Evolutionary conservation across 768 basidiomycete genomes (phyloP).

Genomic region (Suillus lakei): DNA sequence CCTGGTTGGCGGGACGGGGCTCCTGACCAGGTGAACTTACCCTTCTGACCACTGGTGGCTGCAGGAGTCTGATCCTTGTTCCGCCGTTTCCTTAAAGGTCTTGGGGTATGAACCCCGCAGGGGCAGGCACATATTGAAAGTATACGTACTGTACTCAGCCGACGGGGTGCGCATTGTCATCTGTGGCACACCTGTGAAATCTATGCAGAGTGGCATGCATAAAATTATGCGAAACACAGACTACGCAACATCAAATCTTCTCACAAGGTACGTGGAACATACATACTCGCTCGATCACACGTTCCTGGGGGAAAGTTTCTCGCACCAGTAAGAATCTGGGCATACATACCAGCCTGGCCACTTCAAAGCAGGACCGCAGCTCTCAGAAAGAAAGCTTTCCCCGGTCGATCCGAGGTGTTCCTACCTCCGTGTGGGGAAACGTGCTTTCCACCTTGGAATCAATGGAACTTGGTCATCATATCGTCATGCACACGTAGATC

Average conservation of each 20-base stretch:
- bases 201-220: not conserved
- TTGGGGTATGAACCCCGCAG: not conserved
- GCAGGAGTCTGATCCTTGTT: not conserved
- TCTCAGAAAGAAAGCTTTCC: not conserved
- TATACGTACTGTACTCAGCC: not conserved
- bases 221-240: not conserved
- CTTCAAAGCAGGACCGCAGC: not conserved
- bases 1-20: not conserved
- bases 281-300: not conserved
- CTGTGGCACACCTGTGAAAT: not conserved
- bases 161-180: not conserved
- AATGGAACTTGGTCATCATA: not conserved
- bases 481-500: not conserved
- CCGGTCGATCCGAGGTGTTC: not conserved
- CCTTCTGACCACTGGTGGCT: not conserved
- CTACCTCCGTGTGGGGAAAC: not conserved
- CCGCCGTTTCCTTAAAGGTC: not conserved
- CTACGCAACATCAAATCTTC: not conserved
- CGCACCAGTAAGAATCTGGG: not conserved
- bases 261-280: not conserved
- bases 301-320: not conserved
- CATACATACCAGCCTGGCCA: not conserved
- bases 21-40: not conserved
- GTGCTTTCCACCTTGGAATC: not conserved
- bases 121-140: not conserved